Percentiles rank a stretch among this genome's conserved stretches.
phyloP scores from a whole-genome alignment of 1,284 basidiomycete genomes.

The Sporisorium scitamineum region DNA sequence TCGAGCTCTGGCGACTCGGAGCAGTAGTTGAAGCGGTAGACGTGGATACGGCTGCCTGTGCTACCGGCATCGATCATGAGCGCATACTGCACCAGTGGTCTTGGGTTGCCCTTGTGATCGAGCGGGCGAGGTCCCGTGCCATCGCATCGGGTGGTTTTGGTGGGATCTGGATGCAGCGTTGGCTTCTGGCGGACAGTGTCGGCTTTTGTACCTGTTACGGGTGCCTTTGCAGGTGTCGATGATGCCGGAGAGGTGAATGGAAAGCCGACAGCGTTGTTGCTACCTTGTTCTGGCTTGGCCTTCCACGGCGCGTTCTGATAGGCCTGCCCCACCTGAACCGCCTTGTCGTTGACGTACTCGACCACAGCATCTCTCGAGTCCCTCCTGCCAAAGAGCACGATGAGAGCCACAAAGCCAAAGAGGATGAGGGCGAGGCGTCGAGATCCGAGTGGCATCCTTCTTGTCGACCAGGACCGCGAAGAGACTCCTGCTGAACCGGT shows the following conservation, averaged over 20 bases:
- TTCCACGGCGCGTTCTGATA: constrained; percentile 36
- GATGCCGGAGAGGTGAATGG: constrained; percentile 10
- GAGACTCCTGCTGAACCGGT: constrained; percentile 13
- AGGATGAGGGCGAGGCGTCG: constrained; percentile 41
- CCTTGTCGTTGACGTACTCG: constrained; percentile 53
- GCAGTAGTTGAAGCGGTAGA: constrained; percentile 79
- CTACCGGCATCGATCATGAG: constrained; percentile 99
- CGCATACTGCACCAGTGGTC: constrained; percentile 79
- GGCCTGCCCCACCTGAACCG: constrained; percentile 35
- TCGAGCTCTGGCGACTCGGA: constrained; percentile 78
- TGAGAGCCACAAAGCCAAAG: constrained; percentile 31
- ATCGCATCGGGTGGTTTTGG: constrained; percentile 63
- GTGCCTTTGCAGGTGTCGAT: constrained; percentile 25
- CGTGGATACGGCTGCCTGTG: constrained; percentile 94
- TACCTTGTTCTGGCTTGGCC: constrained; percentile 15
- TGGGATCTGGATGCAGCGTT: constrained; percentile 55
- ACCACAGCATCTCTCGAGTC: constrained; percentile 49
- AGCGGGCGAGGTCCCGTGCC: constrained; percentile 30
- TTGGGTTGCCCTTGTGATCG: constrained; percentile 50
- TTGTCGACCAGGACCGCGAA: constrained; percentile 22
- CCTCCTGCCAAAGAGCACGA: constrained; percentile 46
- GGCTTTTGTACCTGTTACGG: constrained; percentile 24
- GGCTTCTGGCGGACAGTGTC: constrained; percentile 50
- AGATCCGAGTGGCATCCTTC: constrained; percentile 49
- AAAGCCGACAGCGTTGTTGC: constrained; percentile 28